phyloP scores from a whole-genome alignment of 768 basidiomycete species.

The Agaricus blazei region DNA sequence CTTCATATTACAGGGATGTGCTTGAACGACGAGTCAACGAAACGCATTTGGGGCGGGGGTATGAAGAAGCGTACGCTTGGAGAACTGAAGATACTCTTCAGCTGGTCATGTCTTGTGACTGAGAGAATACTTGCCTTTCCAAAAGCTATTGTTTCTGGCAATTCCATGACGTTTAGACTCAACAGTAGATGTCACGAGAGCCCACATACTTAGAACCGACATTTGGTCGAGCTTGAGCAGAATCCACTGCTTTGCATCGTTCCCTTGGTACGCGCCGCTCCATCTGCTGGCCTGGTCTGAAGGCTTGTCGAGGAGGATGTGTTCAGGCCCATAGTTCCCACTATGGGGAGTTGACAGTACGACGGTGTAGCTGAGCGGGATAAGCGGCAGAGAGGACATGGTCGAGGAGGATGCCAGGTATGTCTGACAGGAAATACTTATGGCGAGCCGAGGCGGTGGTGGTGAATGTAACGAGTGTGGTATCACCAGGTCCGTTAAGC shows the following conservation, averaged over 20 bases:
- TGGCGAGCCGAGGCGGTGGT: not conserved
- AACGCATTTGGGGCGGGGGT: not conserved
- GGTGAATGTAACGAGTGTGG: not conserved
- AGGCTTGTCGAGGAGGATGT: conserved; percentile 62
- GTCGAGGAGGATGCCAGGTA: not conserved
- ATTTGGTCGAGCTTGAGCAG: conserved; percentile 56
- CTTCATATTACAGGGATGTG: conserved; percentile 82
- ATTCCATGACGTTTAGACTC: conserved; percentile 1
- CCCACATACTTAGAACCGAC: conserved; percentile 61
- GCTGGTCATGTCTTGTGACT: not conserved
- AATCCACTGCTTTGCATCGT: conserved; percentile 60
- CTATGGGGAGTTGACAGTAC: conserved; percentile 66
- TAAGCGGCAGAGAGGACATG: conserved; percentile 12
- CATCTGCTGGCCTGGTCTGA: conserved; percentile 66
- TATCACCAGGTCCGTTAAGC: no score
- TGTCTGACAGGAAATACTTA: no score
- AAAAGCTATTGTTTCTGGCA: conserved; percentile 68
- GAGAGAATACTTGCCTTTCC: conserved; percentile 55
- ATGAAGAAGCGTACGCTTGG: conserved; percentile 29
- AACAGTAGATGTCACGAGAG: not conserved
- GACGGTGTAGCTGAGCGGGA: conserved; percentile 44
- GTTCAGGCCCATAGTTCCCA: conserved; percentile 61
- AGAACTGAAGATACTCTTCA: conserved; percentile 27
- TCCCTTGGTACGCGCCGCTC: conserved; percentile 63
- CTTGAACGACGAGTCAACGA: conserved; percentile 29